phyloP scores from a whole-genome alignment of 1,139 yeast species.

The Trichomonascaceae sp. region DNA sequence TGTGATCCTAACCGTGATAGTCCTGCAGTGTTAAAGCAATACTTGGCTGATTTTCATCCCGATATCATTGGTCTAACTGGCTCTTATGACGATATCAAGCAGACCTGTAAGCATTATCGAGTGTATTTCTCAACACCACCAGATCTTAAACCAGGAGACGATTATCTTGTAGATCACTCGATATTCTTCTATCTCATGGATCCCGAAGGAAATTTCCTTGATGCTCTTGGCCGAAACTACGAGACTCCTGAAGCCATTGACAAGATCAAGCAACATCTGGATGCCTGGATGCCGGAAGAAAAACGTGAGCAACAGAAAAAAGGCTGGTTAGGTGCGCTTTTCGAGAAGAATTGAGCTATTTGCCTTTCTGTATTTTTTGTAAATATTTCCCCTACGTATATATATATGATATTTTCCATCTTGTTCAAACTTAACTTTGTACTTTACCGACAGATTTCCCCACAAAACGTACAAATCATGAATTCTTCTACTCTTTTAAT shows the following conservation, averaged over 20 bases:
- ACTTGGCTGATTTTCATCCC: conserved; percentile 82
- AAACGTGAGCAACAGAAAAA: conserved; percentile 18
- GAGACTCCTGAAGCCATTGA: conserved; percentile 74
- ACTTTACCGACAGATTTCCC: background rate
- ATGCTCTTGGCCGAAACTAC: conserved; percentile 88
- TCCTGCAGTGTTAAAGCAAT: conserved; percentile 73
- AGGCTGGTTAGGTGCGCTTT: conserved; percentile 9
- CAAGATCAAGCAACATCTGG: conserved; percentile 69
- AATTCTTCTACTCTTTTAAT: background rate
- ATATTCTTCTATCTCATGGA: conserved; percentile 95
- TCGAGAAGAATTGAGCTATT: background rate
- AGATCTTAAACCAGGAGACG: conserved; percentile 88
- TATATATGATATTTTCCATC: background rate
- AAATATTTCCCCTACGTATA: background rate
- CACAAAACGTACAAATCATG: background rate
- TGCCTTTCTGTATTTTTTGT: background rate
- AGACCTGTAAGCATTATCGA: conserved; percentile 77
- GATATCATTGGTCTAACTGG: conserved; percentile 89
- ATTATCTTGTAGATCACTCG: conserved; percentile 92
- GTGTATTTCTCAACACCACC: conserved; percentile 97
- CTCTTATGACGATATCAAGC: conserved; percentile 73
- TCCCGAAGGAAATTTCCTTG: conserved; percentile 91
- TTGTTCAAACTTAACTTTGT: background rate
- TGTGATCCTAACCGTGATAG: conserved; percentile 95
- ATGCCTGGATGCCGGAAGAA: conserved; percentile 59